Conservation (phyloP, 2,329 filamentous ascomycete genomes). For the Talaromyces sp. region DNA sequence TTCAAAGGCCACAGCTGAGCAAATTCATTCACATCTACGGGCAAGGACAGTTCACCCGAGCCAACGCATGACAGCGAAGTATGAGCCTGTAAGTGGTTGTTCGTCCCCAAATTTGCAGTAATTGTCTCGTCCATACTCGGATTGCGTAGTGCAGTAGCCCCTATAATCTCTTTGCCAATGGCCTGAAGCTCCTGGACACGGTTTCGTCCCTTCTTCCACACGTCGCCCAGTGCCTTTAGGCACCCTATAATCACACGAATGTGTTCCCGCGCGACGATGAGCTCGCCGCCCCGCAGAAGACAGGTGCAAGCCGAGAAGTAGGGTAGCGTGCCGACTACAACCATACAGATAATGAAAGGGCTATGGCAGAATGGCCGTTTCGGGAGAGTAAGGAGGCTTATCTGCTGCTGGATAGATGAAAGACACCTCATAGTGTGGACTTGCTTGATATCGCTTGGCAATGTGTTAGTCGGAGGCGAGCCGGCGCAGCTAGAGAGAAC, state of each 20-base stretch:
- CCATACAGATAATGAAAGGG: background rate
- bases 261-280: background rate
- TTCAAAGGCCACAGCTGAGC: background rate
- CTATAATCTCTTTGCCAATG: conserved; percentile 1
- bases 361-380: background rate
- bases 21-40: background rate
- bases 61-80: background rate
- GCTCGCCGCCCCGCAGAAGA: background rate
- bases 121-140: background rate
- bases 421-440: background rate
- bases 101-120: background rate
- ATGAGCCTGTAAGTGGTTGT: background rate
- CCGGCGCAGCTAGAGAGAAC: background rate
- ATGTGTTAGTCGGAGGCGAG: background rate
- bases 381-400: background rate
- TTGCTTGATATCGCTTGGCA: background rate
- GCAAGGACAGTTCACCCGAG: background rate
- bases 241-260: background rate
- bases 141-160: background rate
- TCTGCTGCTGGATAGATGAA: background rate
- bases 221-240: background rate
- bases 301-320: background rate
- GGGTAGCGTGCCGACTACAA: background rate
- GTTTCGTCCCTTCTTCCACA: background rate
- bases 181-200: background rate